Evolutionary conservation across 1,284 basidiomycete genomes (phyloP).

Genomic region (Trichosporon sp.): DNA sequence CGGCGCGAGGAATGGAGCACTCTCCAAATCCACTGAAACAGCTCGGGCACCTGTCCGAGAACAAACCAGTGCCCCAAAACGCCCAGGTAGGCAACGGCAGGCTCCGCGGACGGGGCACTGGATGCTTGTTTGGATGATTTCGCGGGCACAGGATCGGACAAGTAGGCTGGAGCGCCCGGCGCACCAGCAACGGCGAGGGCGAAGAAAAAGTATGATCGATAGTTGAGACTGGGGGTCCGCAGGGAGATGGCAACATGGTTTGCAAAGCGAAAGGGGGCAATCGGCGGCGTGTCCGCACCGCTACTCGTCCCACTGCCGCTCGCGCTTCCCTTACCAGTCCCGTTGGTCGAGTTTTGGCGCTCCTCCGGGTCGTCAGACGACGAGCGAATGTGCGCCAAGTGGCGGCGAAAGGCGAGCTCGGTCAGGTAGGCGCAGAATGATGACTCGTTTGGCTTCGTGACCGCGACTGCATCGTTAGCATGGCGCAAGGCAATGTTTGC

Average conservation of each 20-base stretch:
- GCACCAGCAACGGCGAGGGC: constrained; percentile 70
- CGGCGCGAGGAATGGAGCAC: constrained; percentile 32
- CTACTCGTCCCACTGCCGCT: constrained; percentile 38
- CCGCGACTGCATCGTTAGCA: constrained; percentile 67
- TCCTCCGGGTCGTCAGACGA: constrained; percentile 60
- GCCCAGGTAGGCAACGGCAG: constrained; percentile 45
- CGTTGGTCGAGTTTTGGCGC: constrained; percentile 32
- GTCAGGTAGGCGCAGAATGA: constrained; percentile 93
- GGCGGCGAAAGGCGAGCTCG: constrained; percentile 90
- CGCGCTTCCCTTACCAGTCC: constrained; percentile 38
- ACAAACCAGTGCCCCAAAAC: constrained; percentile 49
- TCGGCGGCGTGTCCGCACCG: constrained; percentile 47
- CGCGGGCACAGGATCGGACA: constrained; percentile 43
- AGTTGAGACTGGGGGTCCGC: constrained; percentile 73
- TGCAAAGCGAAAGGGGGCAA: constrained; percentile 74
- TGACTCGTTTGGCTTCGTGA: constrained; percentile 87
- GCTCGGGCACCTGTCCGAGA: constrained; percentile 43
- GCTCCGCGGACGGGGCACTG: constrained; percentile 34
- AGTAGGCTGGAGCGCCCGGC: constrained; percentile 44
- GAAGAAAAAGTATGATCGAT: constrained; percentile 62
- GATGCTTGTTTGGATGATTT: constrained; percentile 24
- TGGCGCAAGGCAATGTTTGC: background rate
- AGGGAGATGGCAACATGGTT: constrained; percentile 88
- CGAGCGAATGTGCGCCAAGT: constrained; percentile 78
- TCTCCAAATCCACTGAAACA: constrained; percentile 46